Evolutionary conservation across 345 rosid genomes (phyloP).

Genomic region (Cardamine occulta): DNA sequence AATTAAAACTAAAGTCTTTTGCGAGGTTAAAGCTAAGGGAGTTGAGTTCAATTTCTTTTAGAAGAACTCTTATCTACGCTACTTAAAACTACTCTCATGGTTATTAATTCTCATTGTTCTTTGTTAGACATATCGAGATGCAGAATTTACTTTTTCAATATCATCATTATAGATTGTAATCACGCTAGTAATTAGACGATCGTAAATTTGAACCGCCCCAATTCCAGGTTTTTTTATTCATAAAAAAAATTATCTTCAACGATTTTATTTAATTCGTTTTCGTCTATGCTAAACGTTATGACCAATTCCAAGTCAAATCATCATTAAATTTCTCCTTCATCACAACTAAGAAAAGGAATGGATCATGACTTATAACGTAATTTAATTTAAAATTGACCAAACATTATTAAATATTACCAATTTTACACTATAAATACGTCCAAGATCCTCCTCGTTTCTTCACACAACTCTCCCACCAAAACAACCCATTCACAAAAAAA

Average conservation of each 20-base stretch:
- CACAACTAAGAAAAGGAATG: slow-evolving; percentile 38
- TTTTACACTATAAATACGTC: slow-evolving; percentile 33
- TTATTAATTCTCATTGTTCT: no score
- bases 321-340: slow-evolving; percentile 16
- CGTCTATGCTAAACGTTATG: slow-evolving; percentile 17
- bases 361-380: slow-evolving; percentile 22
- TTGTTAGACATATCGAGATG: no score
- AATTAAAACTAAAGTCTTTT: no score
- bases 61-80: background rate
- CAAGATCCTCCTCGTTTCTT: slow-evolving; percentile 1
- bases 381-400: slow-evolving; percentile 14
- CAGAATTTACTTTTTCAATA: no score
- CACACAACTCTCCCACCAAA: slow-evolving; percentile 28
- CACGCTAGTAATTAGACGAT: background rate
- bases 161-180: no score
- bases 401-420: background rate
- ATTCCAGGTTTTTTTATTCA: background rate
- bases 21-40: background rate
- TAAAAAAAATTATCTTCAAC: slow-evolving; percentile 17
- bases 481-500: background rate
- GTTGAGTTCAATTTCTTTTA: background rate
- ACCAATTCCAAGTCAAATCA: slow-evolving; percentile 29
- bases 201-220: slow-evolving; percentile 1
- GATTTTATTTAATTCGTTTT: background rate
- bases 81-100: no score